Evolutionary conservation across 164 flowering plant genomes (phyloP).

Genomic region (Macadamia integrifolia): DNA sequence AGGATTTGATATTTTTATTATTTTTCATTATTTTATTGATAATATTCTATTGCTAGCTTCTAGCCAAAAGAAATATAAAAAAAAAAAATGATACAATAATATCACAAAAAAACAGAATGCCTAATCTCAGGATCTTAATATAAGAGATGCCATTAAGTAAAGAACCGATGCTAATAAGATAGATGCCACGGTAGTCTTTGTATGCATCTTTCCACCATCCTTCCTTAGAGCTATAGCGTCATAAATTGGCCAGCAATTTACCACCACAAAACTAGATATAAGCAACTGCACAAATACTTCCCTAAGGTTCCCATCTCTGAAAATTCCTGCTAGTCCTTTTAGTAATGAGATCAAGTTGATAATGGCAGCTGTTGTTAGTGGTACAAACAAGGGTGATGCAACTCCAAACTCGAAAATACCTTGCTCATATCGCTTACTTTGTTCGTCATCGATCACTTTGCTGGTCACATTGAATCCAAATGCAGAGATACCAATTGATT

Average conservation of each 20-base stretch:
- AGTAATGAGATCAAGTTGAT: slow-evolving; percentile 44
- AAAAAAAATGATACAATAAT: too few species aligned
- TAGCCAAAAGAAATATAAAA: too few species aligned
- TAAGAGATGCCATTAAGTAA: not conserved
- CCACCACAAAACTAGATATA: slow-evolving; percentile 42
- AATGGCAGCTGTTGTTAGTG: slow-evolving; percentile 41
- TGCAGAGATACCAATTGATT: slow-evolving; percentile 31
- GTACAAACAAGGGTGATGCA: slow-evolving; percentile 55
- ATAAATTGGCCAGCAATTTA: slow-evolving; percentile 58
- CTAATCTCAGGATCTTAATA: not conserved
- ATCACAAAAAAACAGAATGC: too few species aligned
- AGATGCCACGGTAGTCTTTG: slow-evolving; percentile 23
- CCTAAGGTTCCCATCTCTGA: slow-evolving; percentile 11
- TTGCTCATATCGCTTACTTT: slow-evolving; percentile 46
- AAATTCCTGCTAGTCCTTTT: slow-evolving; percentile 14
- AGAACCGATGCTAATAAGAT: slow-evolving; percentile 18
- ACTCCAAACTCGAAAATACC: slow-evolving; percentile 65
- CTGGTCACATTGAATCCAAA: slow-evolving; percentile 57
- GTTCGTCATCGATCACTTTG: slow-evolving; percentile 49
- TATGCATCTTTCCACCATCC: slow-evolving; percentile 49
- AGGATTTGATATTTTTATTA: too few species aligned
- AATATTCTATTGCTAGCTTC: too few species aligned
- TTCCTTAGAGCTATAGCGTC: slow-evolving; percentile 55
- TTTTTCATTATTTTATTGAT: too few species aligned
- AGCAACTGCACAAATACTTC: slow-evolving; percentile 29